phyloP scores from a whole-genome alignment of 2,329 filamentous ascomycete genomes.

The Microcyclosporella mali region DNA sequence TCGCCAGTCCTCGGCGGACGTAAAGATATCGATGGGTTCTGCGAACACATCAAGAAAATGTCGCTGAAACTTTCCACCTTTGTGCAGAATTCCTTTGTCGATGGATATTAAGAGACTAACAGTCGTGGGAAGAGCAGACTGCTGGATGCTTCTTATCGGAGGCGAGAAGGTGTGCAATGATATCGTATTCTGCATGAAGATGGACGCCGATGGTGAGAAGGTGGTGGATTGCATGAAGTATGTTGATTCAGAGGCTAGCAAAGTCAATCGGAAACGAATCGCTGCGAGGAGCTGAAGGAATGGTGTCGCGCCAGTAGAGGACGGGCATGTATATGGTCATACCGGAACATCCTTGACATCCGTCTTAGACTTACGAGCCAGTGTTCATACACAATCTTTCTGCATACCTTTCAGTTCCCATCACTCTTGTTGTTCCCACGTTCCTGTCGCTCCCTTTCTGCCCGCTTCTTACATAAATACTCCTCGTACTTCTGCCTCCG shows the following conservation, averaged over 20 bases:
- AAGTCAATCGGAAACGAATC: constrained; percentile 12
- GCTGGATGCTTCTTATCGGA: constrained; percentile 15
- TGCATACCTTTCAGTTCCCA: too few species aligned
- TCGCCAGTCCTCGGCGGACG: constrained; percentile 9
- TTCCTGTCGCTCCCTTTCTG: neutral
- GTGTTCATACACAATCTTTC: too few species aligned
- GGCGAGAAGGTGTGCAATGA: constrained; percentile 14
- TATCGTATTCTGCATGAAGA: constrained; percentile 15
- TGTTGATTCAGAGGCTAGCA: constrained; percentile 16
- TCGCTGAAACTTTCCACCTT: constrained; percentile 12
- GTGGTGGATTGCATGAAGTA: constrained; percentile 14
- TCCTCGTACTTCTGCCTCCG: constrained; percentile 8
- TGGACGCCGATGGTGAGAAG: constrained; percentile 11
- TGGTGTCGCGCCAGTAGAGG: neutral
- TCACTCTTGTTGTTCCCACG: neutral
- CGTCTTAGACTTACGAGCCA: too few species aligned
- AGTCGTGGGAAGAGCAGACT: constrained; percentile 11
- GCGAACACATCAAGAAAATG: constrained; percentile 11
- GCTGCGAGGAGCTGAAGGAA: constrained; percentile 10
- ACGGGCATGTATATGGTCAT: constrained; percentile 3
- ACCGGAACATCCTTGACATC: too few species aligned
- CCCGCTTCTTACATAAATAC: constrained; percentile 4
- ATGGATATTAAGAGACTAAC: constrained; percentile 12
- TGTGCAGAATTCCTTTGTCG: constrained; percentile 10
- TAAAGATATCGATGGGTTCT: constrained; percentile 15